phyloP scores from a whole-genome alignment of 2,329 filamentous ascomycete genomes.

The Geosmithia putterillii region DNA sequence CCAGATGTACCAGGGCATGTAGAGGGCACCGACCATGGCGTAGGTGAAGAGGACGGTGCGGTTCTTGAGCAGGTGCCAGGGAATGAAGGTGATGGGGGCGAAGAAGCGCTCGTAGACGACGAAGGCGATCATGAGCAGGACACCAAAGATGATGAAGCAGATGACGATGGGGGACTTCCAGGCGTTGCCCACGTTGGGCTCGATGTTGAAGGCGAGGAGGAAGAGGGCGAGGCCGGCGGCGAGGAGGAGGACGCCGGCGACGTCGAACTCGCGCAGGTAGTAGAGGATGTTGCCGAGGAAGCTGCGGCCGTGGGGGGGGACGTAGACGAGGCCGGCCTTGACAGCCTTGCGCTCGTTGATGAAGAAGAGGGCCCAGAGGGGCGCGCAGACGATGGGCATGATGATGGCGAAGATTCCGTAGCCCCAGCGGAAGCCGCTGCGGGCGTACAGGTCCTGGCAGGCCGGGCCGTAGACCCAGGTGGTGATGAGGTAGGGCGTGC shows the following conservation, averaged over 20 bases:
- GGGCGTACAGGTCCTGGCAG: conserved; percentile 33
- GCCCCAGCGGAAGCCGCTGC: conserved; percentile 35
- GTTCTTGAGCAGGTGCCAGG: conserved; percentile 34
- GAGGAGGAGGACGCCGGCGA: conserved; percentile 44
- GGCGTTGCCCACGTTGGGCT: conserved; percentile 28
- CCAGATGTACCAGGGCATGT: conserved; percentile 38
- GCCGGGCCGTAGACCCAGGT: conserved; percentile 47
- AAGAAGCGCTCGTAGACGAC: conserved; percentile 43
- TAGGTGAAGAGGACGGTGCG: conserved; percentile 26
- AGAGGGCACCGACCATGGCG: conserved; percentile 24
- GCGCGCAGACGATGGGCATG: conserved; percentile 41
- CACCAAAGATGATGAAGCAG: conserved; percentile 48
- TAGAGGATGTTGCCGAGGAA: neutral
- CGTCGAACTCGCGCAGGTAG: conserved; percentile 45
- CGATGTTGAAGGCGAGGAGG: conserved; percentile 52
- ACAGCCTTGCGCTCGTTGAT: conserved; percentile 40
- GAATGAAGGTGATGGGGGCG: conserved; percentile 46
- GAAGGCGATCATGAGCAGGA: conserved; percentile 41
- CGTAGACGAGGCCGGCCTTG: neutral
- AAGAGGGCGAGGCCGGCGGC: conserved; percentile 45
- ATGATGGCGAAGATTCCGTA: conserved; percentile 40
- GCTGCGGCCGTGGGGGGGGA: neutral
- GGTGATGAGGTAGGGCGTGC: conserved; percentile 50
- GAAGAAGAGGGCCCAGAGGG: conserved; percentile 39
- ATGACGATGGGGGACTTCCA: conserved; percentile 44